Conservation (phyloP, 1,139 yeast species). For the Lodderomyces theae region DNA sequence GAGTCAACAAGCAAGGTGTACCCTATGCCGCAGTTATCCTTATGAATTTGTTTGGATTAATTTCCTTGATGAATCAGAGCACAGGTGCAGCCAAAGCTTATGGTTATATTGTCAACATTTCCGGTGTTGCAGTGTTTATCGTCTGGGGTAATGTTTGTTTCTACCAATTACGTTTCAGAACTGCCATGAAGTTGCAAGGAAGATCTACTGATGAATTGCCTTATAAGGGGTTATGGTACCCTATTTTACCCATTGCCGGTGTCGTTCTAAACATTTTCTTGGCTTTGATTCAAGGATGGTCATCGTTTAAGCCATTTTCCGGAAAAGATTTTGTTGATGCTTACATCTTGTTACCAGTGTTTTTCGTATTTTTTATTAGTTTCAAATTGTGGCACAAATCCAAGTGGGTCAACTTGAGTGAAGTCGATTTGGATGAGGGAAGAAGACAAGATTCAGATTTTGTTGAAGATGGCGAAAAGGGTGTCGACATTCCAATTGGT, state of each 20-base stretch:
- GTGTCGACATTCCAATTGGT: not conserved
- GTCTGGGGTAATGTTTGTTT: slow-evolving; percentile 56
- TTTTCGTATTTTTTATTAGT: slow-evolving; percentile 34
- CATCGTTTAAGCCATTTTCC: slow-evolving; percentile 57
- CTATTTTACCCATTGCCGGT: slow-evolving; percentile 52
- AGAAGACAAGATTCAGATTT: slow-evolving; percentile 32
- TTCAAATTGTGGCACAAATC: slow-evolving; percentile 41
- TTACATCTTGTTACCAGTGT: slow-evolving; percentile 61
- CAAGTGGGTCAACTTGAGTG: slow-evolving; percentile 37
- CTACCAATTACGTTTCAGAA: slow-evolving; percentile 50
- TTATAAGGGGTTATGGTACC: slow-evolving; percentile 52
- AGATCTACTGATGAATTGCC: slow-evolving; percentile 49
- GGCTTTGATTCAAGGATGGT: slow-evolving; percentile 69
- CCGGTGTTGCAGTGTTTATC: slow-evolving; percentile 57
- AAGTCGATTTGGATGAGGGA: slow-evolving; percentile 48
- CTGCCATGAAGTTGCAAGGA: slow-evolving; percentile 47
- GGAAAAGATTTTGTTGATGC: slow-evolving; percentile 64
- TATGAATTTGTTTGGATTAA: slow-evolving; percentile 47
- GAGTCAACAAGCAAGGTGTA: slow-evolving; percentile 46
- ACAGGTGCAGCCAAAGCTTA: slow-evolving; percentile 57
- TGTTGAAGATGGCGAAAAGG: slow-evolving; percentile 1
- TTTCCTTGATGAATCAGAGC: slow-evolving; percentile 49
- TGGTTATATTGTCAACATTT: slow-evolving; percentile 49
- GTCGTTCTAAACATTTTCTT: slow-evolving; percentile 50
- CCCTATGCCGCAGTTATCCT: slow-evolving; percentile 50